phyloP scores from a whole-genome alignment of 108 stramenopile species.

The Nitzschia sp. region DNA sequence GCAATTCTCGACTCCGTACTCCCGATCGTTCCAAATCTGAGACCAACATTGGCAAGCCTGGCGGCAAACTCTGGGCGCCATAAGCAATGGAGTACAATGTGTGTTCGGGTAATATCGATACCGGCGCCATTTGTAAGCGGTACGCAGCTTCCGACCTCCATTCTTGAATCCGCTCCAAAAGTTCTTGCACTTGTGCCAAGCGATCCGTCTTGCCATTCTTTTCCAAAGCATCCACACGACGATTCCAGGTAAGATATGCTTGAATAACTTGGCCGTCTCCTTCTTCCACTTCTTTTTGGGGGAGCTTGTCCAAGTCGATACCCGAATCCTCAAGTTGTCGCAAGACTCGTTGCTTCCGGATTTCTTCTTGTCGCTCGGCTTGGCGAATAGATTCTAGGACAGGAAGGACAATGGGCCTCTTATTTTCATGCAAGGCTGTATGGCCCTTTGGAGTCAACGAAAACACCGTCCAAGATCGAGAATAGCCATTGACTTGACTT shows the following conservation, averaged over 20 bases:
- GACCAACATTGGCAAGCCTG: slow-evolving; percentile 37
- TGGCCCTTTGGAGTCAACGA: slow-evolving; percentile 43
- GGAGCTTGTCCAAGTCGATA: slow-evolving; percentile 55
- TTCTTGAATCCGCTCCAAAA: slow-evolving; percentile 50
- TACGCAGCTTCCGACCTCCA: slow-evolving; percentile 66
- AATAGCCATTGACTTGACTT: slow-evolving; percentile 14
- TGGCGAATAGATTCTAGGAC: slow-evolving; percentile 71
- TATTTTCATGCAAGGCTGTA: slow-evolving; percentile 20
- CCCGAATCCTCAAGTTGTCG: slow-evolving; percentile 47
- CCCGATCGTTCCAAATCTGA: slow-evolving; percentile 61
- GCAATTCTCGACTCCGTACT: slow-evolving; percentile 57
- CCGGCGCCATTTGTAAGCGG: slow-evolving; percentile 61
- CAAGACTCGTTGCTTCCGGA: slow-evolving; percentile 45
- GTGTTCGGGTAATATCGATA: slow-evolving; percentile 69
- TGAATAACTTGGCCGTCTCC: slow-evolving; percentile 77
- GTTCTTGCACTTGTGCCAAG: slow-evolving; percentile 51
- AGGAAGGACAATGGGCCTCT: slow-evolving; percentile 52
- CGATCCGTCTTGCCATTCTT: slow-evolving; percentile 43
- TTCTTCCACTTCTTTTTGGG: slow-evolving; percentile 59
- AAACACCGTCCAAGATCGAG: slow-evolving; percentile 42
- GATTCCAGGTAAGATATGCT: slow-evolving; percentile 66
- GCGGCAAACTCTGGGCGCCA: slow-evolving; percentile 49
- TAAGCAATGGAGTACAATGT: slow-evolving; percentile 52
- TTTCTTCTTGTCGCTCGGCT: slow-evolving; percentile 51
- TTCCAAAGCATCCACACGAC: slow-evolving; percentile 43